Evolutionary conservation across 2,329 filamentous ascomycete genomes (phyloP).

Genomic region (Ophiocordyceps robertsii): DNA sequence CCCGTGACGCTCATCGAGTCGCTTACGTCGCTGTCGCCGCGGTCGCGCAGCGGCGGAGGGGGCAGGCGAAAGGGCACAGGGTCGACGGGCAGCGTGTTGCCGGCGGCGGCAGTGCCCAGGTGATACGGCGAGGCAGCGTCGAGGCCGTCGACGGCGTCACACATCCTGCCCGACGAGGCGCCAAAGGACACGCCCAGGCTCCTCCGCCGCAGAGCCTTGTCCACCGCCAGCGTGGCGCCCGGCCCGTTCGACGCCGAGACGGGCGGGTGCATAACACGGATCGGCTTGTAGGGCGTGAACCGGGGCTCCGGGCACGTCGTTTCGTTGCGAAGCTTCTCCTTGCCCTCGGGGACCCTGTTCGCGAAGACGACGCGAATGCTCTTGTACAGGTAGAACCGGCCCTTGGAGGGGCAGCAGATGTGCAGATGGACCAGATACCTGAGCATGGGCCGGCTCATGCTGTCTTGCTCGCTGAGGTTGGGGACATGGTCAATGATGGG

Average conservation of each 20-base stretch:
- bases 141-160: conserved; percentile 20
- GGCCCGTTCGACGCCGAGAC: conserved; percentile 21
- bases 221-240: conserved; percentile 38
- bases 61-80: conserved; percentile 37
- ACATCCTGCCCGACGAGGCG: conserved; percentile 12
- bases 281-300: conserved; percentile 72
- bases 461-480: conserved; percentile 10
- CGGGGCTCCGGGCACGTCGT: conserved; percentile 78
- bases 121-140: not conserved
- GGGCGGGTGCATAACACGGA: conserved; percentile 34
- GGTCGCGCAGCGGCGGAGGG: conserved; percentile 12
- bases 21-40: conserved; percentile 18
- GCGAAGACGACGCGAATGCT: conserved; percentile 91
- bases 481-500: conserved; percentile 61
- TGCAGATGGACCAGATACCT: conserved; percentile 88
- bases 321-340: conserved; percentile 84
- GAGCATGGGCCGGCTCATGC: conserved; percentile 52
- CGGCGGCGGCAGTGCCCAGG: conserved; percentile 8
- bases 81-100: conserved; percentile 26
- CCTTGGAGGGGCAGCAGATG: conserved; percentile 75
- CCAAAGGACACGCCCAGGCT: conserved; percentile 37
- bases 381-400: conserved; percentile 82
- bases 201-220: conserved; percentile 44
- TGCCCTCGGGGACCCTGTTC: conserved; percentile 88
- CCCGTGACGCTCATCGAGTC: conserved; percentile 11